phyloP scores from a whole-genome alignment of 2,329 filamentous ascomycete species.

The Furcasterigmium sp. region DNA sequence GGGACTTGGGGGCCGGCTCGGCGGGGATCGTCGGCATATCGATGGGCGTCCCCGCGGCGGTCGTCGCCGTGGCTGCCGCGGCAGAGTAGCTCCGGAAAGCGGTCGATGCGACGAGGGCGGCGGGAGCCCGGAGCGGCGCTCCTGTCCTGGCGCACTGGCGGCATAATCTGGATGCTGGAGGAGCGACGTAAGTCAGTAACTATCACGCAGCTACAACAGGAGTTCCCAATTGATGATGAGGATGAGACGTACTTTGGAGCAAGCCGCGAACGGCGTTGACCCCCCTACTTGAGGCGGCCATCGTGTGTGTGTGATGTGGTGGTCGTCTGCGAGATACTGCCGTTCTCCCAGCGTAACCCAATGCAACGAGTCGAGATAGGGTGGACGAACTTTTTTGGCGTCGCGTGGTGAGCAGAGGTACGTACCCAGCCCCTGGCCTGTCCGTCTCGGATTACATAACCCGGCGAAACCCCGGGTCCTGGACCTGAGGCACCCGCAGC shows the following conservation, averaged over 20 bases:
- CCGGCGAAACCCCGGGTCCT: neutral
- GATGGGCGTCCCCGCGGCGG: slow-evolving; percentile 10
- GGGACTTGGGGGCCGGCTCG: slow-evolving; percentile 14
- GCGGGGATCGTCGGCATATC: slow-evolving; percentile 16
- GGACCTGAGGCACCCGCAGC: neutral
- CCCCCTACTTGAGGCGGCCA: slow-evolving; percentile 55
- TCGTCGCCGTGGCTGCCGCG: slow-evolving; percentile 13
- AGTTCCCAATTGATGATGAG: slow-evolving; percentile 6
- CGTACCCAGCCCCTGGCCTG: slow-evolving; percentile 21
- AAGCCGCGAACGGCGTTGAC: slow-evolving; percentile 41
- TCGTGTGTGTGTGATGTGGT: slow-evolving; percentile 25
- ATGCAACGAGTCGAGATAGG: slow-evolving; percentile 4
- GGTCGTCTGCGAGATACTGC: neutral
- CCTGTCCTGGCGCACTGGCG: slow-evolving; percentile 28
- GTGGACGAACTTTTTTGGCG: slow-evolving; percentile 21
- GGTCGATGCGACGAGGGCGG: neutral
- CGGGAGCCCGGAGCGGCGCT: slow-evolving; percentile 17
- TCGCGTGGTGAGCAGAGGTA: slow-evolving; percentile 8
- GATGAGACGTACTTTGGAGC: slow-evolving; percentile 44
- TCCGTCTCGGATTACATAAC: slow-evolving; percentile 13
- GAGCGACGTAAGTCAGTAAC: too few species aligned
- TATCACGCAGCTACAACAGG: too few species aligned
- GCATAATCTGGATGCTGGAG: slow-evolving; percentile 26
- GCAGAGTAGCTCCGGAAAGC: slow-evolving; percentile 27
- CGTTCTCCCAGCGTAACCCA: slow-evolving; percentile 2